Conservation (phyloP, 148 eudicot genomes). For the Chenopodium album region DNA sequence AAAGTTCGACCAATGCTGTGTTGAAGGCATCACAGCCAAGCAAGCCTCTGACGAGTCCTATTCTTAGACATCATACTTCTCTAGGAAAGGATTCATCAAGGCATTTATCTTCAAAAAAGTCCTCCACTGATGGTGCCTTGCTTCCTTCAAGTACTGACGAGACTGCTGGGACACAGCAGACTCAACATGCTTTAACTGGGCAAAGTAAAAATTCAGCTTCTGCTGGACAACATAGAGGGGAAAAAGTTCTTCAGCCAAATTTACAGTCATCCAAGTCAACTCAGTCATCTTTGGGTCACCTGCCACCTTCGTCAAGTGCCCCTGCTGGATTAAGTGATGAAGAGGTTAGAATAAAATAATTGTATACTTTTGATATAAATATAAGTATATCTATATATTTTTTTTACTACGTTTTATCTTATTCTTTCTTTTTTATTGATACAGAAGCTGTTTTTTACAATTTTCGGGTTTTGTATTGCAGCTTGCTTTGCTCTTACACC, state of each 20-base stretch:
- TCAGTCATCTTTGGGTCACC: constrained; percentile 42
- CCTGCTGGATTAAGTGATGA: constrained; percentile 88
- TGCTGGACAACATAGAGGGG: constrained; percentile 45
- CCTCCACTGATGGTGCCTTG: constrained; percentile 36
- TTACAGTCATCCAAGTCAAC: constrained; percentile 46
- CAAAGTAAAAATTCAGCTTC: constrained; percentile 49
- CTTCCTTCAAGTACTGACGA: constrained; percentile 41
- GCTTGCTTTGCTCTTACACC: constrained; percentile 95
- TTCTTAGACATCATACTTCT: constrained; percentile 44
- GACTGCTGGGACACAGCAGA: constrained; percentile 40
- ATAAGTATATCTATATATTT: not conserved
- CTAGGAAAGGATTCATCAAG: constrained; percentile 47
- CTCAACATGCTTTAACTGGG: constrained; percentile 41
- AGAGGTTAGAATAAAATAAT: constrained; percentile 53
- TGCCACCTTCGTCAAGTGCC: constrained; percentile 55
- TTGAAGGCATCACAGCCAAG: constrained; percentile 47
- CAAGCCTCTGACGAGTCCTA: constrained; percentile 41
- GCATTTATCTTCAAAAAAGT: constrained; percentile 51
- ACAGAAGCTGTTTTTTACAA: constrained; percentile 9
- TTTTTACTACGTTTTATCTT: not conserved
- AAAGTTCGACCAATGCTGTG: constrained; percentile 37
- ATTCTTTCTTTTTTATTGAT: not conserved
- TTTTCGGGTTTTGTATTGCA: constrained; percentile 29
- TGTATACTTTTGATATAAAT: not conserved
- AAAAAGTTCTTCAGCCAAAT: constrained; percentile 48